Percentiles rank a stretch among this genome's conserved stretches.
Conservation (phyloP, 192 early-diverging fungal genomes). For the Dissophora ornata region DNA sequence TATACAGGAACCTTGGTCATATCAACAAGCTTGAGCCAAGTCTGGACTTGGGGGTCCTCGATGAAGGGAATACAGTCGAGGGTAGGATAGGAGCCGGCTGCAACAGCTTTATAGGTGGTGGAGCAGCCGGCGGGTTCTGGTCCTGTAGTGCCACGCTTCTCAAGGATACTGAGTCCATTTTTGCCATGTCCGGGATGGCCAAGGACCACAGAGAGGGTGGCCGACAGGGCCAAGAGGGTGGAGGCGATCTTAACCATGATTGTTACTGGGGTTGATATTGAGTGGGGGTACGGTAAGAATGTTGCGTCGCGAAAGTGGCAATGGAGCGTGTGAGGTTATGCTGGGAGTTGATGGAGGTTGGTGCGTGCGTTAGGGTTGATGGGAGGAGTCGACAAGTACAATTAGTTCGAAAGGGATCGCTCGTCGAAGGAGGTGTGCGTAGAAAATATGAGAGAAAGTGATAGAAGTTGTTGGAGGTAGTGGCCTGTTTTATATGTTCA, state of each 20-base stretch:
- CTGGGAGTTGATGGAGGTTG: too few species aligned
- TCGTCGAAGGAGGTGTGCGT: too few species aligned
- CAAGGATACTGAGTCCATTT: slow-evolving; percentile 5
- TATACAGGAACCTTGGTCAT: slow-evolving; percentile 37
- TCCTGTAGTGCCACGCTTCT: slow-evolving; percentile 9
- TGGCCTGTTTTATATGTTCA: too few species aligned
- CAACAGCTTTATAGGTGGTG: slow-evolving; percentile 8
- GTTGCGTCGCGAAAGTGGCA: too few species aligned
- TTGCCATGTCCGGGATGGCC: background rate
- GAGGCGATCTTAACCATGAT: slow-evolving; percentile 19
- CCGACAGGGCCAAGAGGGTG: slow-evolving; percentile 12
- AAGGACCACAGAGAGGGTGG: slow-evolving; percentile 16
- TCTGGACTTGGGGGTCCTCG: slow-evolving; percentile 43
- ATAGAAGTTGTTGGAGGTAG: too few species aligned
- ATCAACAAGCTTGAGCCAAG: slow-evolving; percentile 57
- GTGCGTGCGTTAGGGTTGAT: too few species aligned
- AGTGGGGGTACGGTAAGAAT: too few species aligned
- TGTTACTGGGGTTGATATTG: background rate
- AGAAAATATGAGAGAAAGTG: too few species aligned
- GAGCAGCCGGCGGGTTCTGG: background rate
- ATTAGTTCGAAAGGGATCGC: too few species aligned
- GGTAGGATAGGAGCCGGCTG: slow-evolving; percentile 17
- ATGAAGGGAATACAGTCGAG: slow-evolving; percentile 32
- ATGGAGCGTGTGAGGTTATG: too few species aligned
- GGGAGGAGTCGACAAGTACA: too few species aligned